These are phyloP conservation scores for Gloeophyllum trabeum DNA, from an alignment of 768 basidiomycete genomes.

Conservation along the genomic window DNA sequence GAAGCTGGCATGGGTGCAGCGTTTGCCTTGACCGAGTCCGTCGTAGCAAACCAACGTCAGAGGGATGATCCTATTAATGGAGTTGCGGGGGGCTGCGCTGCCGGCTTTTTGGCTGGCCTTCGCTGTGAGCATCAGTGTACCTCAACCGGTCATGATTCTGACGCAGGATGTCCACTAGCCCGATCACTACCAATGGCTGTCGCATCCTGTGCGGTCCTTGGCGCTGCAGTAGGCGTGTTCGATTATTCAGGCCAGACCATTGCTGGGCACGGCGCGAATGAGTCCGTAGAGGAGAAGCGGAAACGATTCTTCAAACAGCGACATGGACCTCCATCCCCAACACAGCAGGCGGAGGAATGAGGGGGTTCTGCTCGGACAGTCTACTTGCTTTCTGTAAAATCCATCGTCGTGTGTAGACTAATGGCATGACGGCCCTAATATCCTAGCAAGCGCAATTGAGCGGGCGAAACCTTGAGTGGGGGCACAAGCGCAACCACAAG, in stretches of 20 bases:
- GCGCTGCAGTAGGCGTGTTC: slow-evolving; percentile 70
- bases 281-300: slow-evolving; percentile 55
- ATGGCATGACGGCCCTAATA: no score
- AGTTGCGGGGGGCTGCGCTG: slow-evolving; percentile 82
- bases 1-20: slow-evolving; percentile 83
- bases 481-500: no score
- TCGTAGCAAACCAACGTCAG: slow-evolving; percentile 71
- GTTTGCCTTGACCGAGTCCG: slow-evolving; percentile 74
- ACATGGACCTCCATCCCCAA: neutral
- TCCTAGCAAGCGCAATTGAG: no score
- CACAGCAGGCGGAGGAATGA: neutral
- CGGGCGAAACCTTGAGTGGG: no score
- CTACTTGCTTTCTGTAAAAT: no score
- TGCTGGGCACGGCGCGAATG: slow-evolving; percentile 29
- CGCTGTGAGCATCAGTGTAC: slow-evolving; percentile 64
- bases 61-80: slow-evolving; percentile 76
- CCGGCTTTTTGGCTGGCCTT: slow-evolving; percentile 84
- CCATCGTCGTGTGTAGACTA: no score
- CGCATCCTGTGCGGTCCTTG: slow-evolving; percentile 69
- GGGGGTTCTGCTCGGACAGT: neutral
- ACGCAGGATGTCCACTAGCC: slow-evolving; percentile 44
- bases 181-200: slow-evolving; percentile 78
- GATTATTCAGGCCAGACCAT: slow-evolving; percentile 63
- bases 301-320: slow-evolving; percentile 75
- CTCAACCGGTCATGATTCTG: no score